Conservation (phyloP, 2,329 filamentous ascomycete genomes). For the Paracoccidioides brasiliensis region DNA sequence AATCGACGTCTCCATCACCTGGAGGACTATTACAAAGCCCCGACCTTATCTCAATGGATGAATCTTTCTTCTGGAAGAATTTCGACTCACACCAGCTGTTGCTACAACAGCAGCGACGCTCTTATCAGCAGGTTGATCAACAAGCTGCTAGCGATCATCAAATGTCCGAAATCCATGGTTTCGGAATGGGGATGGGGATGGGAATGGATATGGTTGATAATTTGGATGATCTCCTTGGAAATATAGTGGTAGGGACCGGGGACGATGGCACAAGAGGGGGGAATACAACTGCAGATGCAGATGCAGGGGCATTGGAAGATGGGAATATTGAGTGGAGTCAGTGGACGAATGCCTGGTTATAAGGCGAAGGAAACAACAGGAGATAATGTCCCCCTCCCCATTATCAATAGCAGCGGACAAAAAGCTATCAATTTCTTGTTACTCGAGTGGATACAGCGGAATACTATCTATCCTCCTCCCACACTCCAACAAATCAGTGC, state of each 20-base stretch:
- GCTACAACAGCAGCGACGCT: neutral
- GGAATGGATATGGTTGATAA: constrained; percentile 23
- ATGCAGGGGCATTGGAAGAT: neutral
- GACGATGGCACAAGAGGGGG: neutral
- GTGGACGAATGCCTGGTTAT: constrained; percentile 25
- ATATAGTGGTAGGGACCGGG: neutral
- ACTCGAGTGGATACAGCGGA: too few relatives aligned
- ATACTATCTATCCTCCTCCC: too few relatives aligned
- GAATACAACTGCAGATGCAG: neutral
- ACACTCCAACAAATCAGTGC: too few relatives aligned
- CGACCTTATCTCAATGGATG: neutral
- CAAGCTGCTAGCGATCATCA: neutral
- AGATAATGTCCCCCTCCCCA: too few relatives aligned
- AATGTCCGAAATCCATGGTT: constrained; percentile 2
- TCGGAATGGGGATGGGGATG: constrained; percentile 15
- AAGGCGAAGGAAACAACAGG: neutral
- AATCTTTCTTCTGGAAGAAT: neutral
- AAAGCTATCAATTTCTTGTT: too few relatives aligned
- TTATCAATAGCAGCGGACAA: too few relatives aligned
- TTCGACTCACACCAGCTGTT: neutral
- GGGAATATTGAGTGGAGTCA: constrained; percentile 22
- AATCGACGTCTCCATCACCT: neutral
- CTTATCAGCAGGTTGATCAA: neutral
- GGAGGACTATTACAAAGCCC: neutral
- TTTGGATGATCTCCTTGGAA: constrained; percentile 32